Evolutionary conservation across 2,329 filamentous ascomycete species (phyloP).

Genomic region (Botrytis porri): DNA sequence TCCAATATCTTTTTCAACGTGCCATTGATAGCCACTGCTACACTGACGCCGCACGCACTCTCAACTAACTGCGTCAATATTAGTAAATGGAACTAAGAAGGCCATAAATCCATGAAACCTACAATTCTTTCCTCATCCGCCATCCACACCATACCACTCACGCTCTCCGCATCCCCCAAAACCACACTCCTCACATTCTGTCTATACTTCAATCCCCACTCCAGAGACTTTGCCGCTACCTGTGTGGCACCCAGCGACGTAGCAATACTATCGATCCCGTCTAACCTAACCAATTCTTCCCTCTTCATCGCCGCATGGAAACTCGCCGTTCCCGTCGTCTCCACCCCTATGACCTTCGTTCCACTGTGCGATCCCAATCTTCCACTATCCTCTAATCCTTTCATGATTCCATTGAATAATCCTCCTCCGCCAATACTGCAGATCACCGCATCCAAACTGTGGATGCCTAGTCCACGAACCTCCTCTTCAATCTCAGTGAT

Average conservation of each 20-base stretch:
- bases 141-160: conserved; percentile 70
- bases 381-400: conserved; percentile 47
- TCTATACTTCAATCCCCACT: conserved; percentile 50
- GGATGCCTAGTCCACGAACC: conserved; percentile 38
- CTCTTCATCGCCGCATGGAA: conserved; percentile 2
- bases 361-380: conserved; percentile 1
- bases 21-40: conserved; percentile 66
- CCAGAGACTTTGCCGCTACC: conserved; percentile 67
- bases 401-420: conserved; percentile 71
- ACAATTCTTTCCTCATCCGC: conserved; percentile 73
- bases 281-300: conserved; percentile 56
- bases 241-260: conserved; percentile 69
- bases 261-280: conserved; percentile 71
- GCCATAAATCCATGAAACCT: neutral
- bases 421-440: conserved; percentile 81
- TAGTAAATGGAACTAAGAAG: neutral
- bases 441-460: conserved; percentile 61
- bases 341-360: neutral
- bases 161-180: conserved; percentile 73
- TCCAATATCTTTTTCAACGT: conserved; percentile 58
- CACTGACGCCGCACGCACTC: conserved; percentile 76
- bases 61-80: conserved; percentile 59
- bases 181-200: conserved; percentile 58
- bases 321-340: conserved; percentile 3
- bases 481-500: conserved; percentile 44